These are phyloP conservation scores for Cyclocybe aegerita DNA, from an alignment of 768 basidiomycete genomes.

Conservation along the genomic window DNA sequence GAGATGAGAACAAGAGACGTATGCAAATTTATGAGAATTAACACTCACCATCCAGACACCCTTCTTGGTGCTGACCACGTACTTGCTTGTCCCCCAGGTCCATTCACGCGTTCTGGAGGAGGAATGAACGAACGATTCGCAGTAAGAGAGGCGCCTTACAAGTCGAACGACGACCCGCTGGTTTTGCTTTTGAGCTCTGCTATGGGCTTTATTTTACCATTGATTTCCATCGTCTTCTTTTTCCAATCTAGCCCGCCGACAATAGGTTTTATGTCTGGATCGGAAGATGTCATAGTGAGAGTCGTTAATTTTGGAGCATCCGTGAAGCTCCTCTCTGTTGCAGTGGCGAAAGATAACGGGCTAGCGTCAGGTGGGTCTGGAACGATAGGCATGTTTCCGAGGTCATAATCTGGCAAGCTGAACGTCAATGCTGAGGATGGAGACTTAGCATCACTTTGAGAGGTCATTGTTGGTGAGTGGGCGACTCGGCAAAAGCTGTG, in stretches of 20 bases:
- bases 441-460: too few species aligned
- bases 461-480: too few species aligned
- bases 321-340: conserved; percentile 4
- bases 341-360: conserved; percentile 3
- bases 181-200: conserved; percentile 10
- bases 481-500: too few species aligned
- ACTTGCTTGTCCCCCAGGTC: conserved; percentile 15
- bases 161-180: conserved; percentile 9
- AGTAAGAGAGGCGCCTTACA: conserved; percentile 1
- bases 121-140: background rate
- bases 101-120: conserved; percentile 10
- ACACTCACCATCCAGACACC: conserved; percentile 14
- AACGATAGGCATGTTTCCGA: conserved; percentile 12
- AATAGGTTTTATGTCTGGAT: background rate
- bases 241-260: conserved; percentile 14
- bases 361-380: background rate
- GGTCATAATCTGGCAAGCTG: conserved; percentile 4
- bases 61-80: conserved; percentile 4
- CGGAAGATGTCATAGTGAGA: background rate
- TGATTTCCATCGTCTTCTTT: conserved; percentile 11
- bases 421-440: background rate
- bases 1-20: background rate
- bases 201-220: background rate
- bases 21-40: background rate
- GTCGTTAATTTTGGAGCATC: background rate